These are phyloP conservation scores for Aspergillus proliferans DNA, from an alignment of 2,329 filamentous ascomycete genomes.

Conservation along the genomic window DNA sequence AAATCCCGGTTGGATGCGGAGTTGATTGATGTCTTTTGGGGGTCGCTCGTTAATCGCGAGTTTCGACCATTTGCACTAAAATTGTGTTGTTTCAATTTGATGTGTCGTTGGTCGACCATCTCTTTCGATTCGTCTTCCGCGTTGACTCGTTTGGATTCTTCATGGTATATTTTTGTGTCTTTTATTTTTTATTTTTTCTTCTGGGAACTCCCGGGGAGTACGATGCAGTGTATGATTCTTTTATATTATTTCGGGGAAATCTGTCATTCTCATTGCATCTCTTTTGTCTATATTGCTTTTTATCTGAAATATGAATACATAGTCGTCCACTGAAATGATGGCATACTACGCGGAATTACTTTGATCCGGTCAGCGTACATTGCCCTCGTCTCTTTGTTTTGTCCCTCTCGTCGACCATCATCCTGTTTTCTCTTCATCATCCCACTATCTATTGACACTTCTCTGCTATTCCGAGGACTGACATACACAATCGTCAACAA, in stretches of 20 bases:
- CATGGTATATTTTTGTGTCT: background rate
- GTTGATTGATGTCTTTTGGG: conserved; percentile 22
- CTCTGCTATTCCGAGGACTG: too few species aligned
- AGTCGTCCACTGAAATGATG: too few species aligned
- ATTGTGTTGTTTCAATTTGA: conserved; percentile 15
- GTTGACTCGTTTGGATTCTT: conserved; percentile 21
- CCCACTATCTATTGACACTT: too few species aligned
- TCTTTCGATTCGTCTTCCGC: conserved; percentile 15
- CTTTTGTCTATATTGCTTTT: conserved; percentile 13
- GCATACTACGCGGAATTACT: too few species aligned
- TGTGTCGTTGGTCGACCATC: conserved; percentile 13
- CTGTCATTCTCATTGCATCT: conserved; percentile 9
- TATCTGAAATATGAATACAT: background rate
- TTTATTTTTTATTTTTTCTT: conserved; percentile 11
- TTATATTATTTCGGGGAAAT: conserved; percentile 8
- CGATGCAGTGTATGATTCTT: conserved; percentile 18
- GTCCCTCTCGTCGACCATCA: too few species aligned
- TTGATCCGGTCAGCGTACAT: too few species aligned
- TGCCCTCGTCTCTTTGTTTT: too few species aligned
- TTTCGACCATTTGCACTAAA: conserved; percentile 26
- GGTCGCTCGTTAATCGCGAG: conserved; percentile 24
- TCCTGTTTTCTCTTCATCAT: too few species aligned
- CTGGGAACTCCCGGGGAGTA: conserved; percentile 17
- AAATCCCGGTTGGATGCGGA: conserved; percentile 35
- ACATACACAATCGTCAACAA: too few species aligned